Evolutionary conservation across 2,329 filamentous ascomycete genomes (phyloP), one percentile per base, ranked within the genome.

Genomic region (Rutstroemia sp.): DNA sequence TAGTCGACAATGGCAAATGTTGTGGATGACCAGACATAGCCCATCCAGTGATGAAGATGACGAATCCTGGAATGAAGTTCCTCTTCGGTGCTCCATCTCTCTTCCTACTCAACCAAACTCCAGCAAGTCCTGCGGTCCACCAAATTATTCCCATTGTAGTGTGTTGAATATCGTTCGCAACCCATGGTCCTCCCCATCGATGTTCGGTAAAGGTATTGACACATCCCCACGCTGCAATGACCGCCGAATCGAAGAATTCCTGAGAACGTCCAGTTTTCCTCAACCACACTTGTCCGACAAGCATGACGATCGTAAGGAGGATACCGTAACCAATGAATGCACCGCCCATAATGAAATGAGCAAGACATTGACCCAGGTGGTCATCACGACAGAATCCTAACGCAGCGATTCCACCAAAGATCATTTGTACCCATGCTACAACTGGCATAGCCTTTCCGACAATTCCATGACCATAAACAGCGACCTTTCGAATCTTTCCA

Each of bases 91-190:
- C 79, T 52, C 94, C 92, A 61, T 92, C 85, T 56, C 90, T 83
- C 69, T 86, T 90, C 61, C 83, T 82, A 70, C 90, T 95, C 41
- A 99, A 78, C 94, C 92, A 99, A 52, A 99, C 80, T 44, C 94
- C 94, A 10, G 92, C 81, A 30, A 99, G 75, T 23, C 94, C 94
- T 7, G 94, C 92, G 66, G 85, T 88, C 92, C 92, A 99, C 94
- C 94, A 99, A 52, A 99, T 85, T 60, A 99, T 83, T n/a, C 94
- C 94, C 92, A 99, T 97, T n/a, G 88, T 90, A 0, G 94, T 99
- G 72, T 99, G 94, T 71, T 99, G 92, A 74, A 96, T 83, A 71
- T 99, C 94, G 68, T 96, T 97, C 72, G 82, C 84, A 52, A 88
- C 90, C 94, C 94, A 99, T 0, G 82, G 80, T 1, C 79, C 79